Conservation (phyloP, 2,329 filamentous ascomycete genomes). For the Metarhizium brunneum region DNA sequence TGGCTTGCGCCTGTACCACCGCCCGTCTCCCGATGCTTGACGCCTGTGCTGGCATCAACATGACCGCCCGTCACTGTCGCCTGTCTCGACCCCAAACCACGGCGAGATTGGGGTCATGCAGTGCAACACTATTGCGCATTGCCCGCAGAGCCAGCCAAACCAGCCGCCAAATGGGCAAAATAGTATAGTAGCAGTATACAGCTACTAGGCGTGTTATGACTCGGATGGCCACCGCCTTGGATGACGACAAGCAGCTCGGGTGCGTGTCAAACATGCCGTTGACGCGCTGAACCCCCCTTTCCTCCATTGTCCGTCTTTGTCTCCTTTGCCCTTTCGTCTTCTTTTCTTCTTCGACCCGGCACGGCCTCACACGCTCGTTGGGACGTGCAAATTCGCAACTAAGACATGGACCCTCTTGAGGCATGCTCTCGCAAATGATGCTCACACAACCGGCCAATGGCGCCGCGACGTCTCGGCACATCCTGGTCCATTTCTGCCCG, state of each 20-base stretch:
- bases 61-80: neutral
- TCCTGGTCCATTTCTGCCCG: constrained; percentile 1
- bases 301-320: neutral
- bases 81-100: neutral
- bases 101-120: neutral
- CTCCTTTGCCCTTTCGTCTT: neutral
- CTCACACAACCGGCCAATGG: neutral
- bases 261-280: neutral
- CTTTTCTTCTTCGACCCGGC: neutral
- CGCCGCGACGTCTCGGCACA: neutral
- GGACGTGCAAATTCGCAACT: neutral
- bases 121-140: neutral
- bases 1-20: neutral
- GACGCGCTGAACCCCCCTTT: neutral
- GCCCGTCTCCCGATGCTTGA: neutral
- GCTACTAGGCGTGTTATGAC: neutral
- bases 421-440: constrained; percentile 7
- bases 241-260: neutral
- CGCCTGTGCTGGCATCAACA: neutral
- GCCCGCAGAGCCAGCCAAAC: neutral
- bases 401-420: constrained; percentile 4
- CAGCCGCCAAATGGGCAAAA: neutral
- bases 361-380: neutral
- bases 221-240: neutral
- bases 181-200: neutral